A percentile compares a stretch with the other conserved stretches of the same genome.
phyloP scores from a whole-genome alignment of 2,329 filamentous ascomycete species.

The Pleochaeta shiraiana region DNA sequence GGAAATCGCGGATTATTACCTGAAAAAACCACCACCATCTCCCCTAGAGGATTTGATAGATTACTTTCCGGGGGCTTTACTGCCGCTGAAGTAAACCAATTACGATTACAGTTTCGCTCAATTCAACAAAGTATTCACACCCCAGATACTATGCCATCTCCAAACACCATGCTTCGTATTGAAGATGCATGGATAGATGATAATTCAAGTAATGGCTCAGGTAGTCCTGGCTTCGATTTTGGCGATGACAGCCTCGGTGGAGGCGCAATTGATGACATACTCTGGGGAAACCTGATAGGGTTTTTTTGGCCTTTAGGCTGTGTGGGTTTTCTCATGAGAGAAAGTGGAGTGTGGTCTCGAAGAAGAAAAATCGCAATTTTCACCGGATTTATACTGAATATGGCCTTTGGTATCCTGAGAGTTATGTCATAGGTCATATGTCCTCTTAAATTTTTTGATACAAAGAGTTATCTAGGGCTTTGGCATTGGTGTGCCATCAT shows the following conservation, averaged over 20 bases:
- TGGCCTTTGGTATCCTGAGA: conserved; percentile 47
- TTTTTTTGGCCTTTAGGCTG: conserved; percentile 91
- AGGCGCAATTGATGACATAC: conserved; percentile 52
- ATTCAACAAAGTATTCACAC: conserved; percentile 68
- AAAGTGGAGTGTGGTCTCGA: conserved; percentile 71
- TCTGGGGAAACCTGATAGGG: conserved; percentile 73
- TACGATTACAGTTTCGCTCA: conserved; percentile 73
- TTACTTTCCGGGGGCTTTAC: conserved; percentile 67
- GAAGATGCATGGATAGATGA: conserved; percentile 87
- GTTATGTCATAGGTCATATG: conserved; percentile 12
- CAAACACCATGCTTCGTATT: conserved; percentile 49
- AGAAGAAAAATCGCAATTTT: conserved; percentile 72
- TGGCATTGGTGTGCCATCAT: too few species aligned
- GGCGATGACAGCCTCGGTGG: conserved; percentile 20
- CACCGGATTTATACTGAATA: conserved; percentile 61
- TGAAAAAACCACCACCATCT: conserved; percentile 22
- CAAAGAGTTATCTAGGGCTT: too few species aligned
- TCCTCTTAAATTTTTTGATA: too few species aligned
- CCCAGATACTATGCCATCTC: conserved; percentile 71
- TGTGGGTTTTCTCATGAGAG: conserved; percentile 62
- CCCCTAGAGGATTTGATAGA: conserved; percentile 70
- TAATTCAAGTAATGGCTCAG: conserved; percentile 24
- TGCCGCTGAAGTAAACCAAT: conserved; percentile 55
- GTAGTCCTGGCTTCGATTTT: conserved; percentile 19
- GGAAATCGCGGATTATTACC: conserved; percentile 5